Evolutionary conservation across 1,284 basidiomycete genomes (phyloP).

Genomic region (Lignosus rhinocerotis): DNA sequence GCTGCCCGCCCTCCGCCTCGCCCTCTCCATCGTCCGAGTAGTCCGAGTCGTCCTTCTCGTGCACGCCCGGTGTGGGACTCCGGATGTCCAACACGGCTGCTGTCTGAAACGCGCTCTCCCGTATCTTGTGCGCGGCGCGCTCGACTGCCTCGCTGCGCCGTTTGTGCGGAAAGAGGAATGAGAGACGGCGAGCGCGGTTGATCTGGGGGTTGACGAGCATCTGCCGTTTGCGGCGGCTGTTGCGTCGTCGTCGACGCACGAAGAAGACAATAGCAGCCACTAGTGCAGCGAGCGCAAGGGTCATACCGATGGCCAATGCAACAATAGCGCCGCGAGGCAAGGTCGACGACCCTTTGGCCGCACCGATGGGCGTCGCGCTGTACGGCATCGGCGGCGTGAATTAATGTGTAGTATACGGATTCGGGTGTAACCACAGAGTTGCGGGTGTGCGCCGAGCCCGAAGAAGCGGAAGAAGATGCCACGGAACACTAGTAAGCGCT

Average conservation of each 20-base stretch:
- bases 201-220: constrained; percentile 32
- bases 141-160: constrained; percentile 11
- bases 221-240: constrained; percentile 25
- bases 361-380: constrained; percentile 18
- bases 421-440: background rate
- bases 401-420: constrained; percentile 4
- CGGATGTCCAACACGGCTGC: constrained; percentile 30
- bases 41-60: constrained; percentile 21
- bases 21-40: constrained; percentile 27
- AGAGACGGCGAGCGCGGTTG: constrained; percentile 23
- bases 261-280: constrained; percentile 41
- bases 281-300: constrained; percentile 50
- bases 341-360: constrained; percentile 22
- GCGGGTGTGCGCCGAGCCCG: background rate
- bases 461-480: constrained; percentile 28
- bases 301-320: constrained; percentile 55
- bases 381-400: constrained; percentile 22
- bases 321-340: constrained; percentile 57
- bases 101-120: constrained; percentile 1
- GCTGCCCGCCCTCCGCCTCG: constrained; percentile 12
- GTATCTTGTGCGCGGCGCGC: constrained; percentile 18
- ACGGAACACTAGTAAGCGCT: constrained; percentile 16
- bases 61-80: constrained; percentile 23
- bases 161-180: constrained; percentile 25
- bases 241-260: constrained; percentile 45